Evolutionary conservation across 2,329 filamentous ascomycete species (phyloP).

Genomic region (Xylariaceae sp.): DNA sequence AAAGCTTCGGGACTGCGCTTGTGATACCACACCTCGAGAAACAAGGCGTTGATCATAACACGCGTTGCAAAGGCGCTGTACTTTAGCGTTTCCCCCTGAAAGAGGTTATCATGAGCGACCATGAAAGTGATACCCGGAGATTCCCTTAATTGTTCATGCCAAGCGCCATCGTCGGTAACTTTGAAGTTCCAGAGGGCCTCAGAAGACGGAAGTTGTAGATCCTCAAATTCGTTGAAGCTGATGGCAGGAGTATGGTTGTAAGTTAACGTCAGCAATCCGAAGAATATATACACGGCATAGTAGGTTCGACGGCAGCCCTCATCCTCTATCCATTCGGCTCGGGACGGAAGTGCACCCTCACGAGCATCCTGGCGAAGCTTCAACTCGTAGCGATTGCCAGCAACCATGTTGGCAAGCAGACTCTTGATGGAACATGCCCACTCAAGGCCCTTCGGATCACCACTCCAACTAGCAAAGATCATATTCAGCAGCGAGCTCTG

Average conservation of each 20-base stretch:
- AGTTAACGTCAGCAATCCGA: constrained; percentile 89
- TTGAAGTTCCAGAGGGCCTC: constrained; percentile 94
- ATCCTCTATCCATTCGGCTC: constrained; percentile 94
- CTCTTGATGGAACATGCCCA: constrained; percentile 99
- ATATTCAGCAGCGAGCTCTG: constrained; percentile 96
- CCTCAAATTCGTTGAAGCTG: constrained; percentile 97
- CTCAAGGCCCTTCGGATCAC: constrained; percentile 94
- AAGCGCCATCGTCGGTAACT: constrained; percentile 76
- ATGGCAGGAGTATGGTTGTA: constrained; percentile 99
- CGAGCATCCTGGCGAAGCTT: constrained; percentile 92
- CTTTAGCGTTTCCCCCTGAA: constrained; percentile 86
- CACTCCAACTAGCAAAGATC: constrained; percentile 99
- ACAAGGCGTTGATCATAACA: constrained; percentile 98
- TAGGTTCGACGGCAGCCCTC: constrained; percentile 96
- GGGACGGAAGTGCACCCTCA: constrained; percentile 74
- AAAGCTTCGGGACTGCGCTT: constrained; percentile 97
- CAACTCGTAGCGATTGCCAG: constrained; percentile 93
- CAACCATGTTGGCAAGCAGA: constrained; percentile 97
- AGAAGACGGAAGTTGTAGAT: constrained; percentile 87
- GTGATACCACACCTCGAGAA: constrained; percentile 98
- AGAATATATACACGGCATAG: constrained; percentile 99
- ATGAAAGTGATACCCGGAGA: constrained; percentile 85
- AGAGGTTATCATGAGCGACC: constrained; percentile 92
- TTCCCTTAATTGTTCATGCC: constrained; percentile 77
- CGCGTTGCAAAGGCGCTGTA: constrained; percentile 98